Evolutionary conservation across 768 basidiomycete species (phyloP).

Genomic region (Auricularia sp.): DNA sequence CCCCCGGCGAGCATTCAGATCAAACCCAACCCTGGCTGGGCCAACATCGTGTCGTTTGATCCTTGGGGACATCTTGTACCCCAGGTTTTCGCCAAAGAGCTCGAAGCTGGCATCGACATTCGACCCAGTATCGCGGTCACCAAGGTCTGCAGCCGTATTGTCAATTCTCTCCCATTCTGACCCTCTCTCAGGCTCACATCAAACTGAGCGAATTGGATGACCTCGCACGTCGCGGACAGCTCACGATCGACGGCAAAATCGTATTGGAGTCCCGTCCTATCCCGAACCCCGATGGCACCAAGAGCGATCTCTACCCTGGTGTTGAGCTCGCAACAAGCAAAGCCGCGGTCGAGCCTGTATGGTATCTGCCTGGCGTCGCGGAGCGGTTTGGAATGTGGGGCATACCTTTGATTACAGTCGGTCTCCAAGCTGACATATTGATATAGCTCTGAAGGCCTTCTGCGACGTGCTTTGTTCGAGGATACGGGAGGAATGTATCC

Average conservation of each 20-base stretch:
- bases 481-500: conserved; percentile 96
- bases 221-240: conserved; percentile 56
- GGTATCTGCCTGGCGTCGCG: conserved; percentile 90
- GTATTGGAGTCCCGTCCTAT: conserved; percentile 61
- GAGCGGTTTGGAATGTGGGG: conserved; percentile 87
- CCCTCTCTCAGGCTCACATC: conserved; percentile 51
- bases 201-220: conserved; percentile 93
- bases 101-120: conserved; percentile 68
- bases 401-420: not conserved
- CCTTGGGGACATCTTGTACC: conserved; percentile 89
- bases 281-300: conserved; percentile 52
- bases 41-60: conserved; percentile 82
- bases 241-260: conserved; percentile 73
- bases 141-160: conserved; percentile 21
- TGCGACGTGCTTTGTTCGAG: conserved; percentile 89
- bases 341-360: conserved; percentile 93
- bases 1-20: conserved; percentile 60
- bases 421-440: not conserved
- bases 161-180: not conserved
- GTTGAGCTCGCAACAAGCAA: conserved; percentile 86
- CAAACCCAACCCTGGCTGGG: conserved; percentile 71
- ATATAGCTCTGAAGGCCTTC: conserved; percentile 63
- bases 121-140: conserved; percentile 91
- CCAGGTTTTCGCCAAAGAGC: conserved; percentile 51
- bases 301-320: conserved; percentile 52